Conservation (phyloP, 2,329 filamentous ascomycete genomes). For the Fusarium haematococcum region DNA sequence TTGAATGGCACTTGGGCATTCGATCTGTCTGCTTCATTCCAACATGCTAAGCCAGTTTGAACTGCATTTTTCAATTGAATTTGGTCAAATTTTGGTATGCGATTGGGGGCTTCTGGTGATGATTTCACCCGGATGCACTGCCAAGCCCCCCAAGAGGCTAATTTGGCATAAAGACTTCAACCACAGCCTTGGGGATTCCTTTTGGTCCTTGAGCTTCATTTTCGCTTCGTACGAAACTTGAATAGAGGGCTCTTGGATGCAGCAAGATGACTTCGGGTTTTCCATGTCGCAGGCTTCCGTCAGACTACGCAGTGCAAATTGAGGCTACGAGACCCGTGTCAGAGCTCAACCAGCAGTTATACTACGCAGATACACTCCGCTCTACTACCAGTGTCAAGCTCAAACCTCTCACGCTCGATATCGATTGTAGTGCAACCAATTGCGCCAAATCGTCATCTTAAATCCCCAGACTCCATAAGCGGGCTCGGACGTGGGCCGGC, state of each 20-base stretch:
- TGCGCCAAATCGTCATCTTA: not conserved
- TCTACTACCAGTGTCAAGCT: not conserved
- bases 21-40: not conserved
- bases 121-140: not conserved
- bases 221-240: not conserved
- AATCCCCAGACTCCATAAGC: not conserved
- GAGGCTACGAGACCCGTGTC: not conserved
- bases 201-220: not conserved
- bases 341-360: not conserved
- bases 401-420: not conserved
- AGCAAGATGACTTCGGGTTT: not conserved
- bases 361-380: not conserved
- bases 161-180: not conserved
- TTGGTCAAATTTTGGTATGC: not conserved
- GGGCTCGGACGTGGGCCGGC: not conserved
- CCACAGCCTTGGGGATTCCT: not conserved
- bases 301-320: not conserved
- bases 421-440: not conserved
- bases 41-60: not conserved
- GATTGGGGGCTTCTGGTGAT: not conserved
- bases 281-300: not conserved
- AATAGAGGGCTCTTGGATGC: not conserved
- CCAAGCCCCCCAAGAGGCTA: not conserved
- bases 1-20: not conserved
- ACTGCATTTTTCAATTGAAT: slow-evolving; percentile 1